Conservation (phyloP, 2,329 filamentous ascomycete genomes). For the Cryphonectria nitschkei region DNA sequence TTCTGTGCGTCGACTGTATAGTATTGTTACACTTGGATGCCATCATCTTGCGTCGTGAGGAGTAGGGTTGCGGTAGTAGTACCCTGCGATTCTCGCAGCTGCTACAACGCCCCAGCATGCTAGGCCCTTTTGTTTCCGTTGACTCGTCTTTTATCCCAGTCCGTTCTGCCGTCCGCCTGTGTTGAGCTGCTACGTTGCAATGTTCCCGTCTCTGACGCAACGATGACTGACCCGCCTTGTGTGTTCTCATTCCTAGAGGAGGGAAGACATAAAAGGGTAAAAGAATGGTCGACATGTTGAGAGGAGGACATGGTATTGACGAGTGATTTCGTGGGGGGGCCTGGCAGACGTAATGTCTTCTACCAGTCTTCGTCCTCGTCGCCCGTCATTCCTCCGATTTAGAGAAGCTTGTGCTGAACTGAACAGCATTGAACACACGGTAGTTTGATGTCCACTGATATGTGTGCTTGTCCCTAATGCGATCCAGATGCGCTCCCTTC, state of each 20-base stretch:
- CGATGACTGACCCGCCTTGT: neutral
- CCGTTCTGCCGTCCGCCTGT: neutral
- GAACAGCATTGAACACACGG: neutral
- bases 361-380: neutral
- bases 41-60: conserved; percentile 1
- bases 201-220: neutral
- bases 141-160: neutral
- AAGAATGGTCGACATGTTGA: neutral
- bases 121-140: neutral
- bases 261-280: neutral
- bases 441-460: neutral
- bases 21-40: neutral
- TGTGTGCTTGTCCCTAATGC: too few species aligned
- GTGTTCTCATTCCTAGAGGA: neutral
- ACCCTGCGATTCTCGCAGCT: neutral
- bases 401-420: neutral
- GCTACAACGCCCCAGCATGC: neutral
- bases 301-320: neutral
- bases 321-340: neutral
- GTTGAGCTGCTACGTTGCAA: neutral
- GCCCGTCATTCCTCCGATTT: neutral
- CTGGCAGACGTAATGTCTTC: neutral
- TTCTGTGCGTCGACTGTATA: neutral
- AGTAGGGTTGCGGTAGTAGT: neutral
- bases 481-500: neutral